A percentile compares a stretch with the other conserved stretches of the same genome.
These are phyloP conservation scores for Diaporthe caulivora DNA, from an alignment of 2,329 filamentous ascomycete species.

Conservation along the genomic window DNA sequence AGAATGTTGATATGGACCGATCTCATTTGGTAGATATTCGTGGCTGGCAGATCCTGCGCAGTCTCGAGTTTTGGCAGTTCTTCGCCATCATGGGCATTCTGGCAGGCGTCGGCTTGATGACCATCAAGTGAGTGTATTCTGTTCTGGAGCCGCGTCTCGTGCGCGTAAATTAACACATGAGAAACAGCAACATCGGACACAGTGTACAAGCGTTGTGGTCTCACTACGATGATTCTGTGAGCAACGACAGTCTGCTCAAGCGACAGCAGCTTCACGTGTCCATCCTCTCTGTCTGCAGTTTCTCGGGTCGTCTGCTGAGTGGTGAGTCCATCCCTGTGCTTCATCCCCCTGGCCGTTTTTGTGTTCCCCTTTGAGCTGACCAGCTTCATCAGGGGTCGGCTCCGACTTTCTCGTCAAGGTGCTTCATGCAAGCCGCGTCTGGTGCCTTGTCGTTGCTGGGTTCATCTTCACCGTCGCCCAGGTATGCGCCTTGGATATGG, in stretches of 20 bases:
- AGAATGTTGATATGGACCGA: slow-evolving; percentile 77
- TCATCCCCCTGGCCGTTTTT: neutral
- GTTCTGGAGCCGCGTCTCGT: neutral
- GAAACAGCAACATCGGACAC: slow-evolving; percentile 89
- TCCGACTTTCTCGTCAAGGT: slow-evolving; percentile 91
- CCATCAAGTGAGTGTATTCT: slow-evolving; percentile 83
- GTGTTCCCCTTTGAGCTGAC: slow-evolving; percentile 28
- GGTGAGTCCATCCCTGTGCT: slow-evolving; percentile 62
- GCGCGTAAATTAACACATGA: slow-evolving; percentile 1
- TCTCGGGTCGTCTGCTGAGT: slow-evolving; percentile 82
- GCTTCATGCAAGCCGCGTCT: slow-evolving; percentile 84
- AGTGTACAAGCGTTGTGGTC: slow-evolving; percentile 90
- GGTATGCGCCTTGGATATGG: slow-evolving; percentile 78
- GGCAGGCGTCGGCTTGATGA: slow-evolving; percentile 96
- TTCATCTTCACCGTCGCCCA: slow-evolving; percentile 85
- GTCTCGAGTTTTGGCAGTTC: slow-evolving; percentile 89
- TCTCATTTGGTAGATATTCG: slow-evolving; percentile 91
- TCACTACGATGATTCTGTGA: slow-evolving; percentile 80
- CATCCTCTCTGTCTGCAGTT: slow-evolving; percentile 90
- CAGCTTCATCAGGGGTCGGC: slow-evolving; percentile 74
- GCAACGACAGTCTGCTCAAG: slow-evolving; percentile 80
- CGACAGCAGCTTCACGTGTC: slow-evolving; percentile 94
- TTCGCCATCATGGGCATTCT: slow-evolving; percentile 91
- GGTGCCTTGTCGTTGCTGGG: slow-evolving; percentile 87
- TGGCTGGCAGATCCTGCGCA: slow-evolving; percentile 79